These are phyloP conservation scores for Rhodamnia rubescens DNA, from an alignment of 345 rosid genomes.

Conservation along the genomic window DNA sequence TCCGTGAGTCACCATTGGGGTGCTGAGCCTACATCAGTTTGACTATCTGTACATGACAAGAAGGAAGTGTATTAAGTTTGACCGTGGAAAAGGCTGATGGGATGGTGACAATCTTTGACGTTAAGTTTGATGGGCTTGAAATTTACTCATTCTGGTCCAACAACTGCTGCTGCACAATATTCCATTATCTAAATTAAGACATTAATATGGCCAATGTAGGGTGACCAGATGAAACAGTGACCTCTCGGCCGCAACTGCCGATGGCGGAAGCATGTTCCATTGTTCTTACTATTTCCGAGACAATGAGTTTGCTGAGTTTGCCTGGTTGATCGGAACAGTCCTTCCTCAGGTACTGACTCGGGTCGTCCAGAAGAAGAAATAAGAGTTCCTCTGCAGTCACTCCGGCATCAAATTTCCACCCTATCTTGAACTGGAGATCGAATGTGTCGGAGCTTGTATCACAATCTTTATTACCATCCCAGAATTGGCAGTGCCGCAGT, in stretches of 20 bases:
- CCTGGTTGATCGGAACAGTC: neutral
- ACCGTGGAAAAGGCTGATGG: neutral
- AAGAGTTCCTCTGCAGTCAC: neutral
- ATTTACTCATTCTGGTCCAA: neutral
- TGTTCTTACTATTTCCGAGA: neutral
- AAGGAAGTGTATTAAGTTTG: neutral
- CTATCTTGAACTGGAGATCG: neutral
- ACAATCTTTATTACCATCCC: neutral
- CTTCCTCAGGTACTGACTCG: neutral
- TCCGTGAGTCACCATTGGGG: too few species aligned
- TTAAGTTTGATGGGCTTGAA: neutral
- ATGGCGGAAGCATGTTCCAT: neutral
- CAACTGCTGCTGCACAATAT: neutral
- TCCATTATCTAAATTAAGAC: neutral
- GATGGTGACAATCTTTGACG: neutral
- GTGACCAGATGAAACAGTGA: neutral
- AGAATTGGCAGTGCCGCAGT: neutral
- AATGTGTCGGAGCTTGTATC: neutral
- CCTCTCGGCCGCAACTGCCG: neutral
- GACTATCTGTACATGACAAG: neutral
- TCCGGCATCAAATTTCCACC: neutral
- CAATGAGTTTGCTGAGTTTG: neutral
- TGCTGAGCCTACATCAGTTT: neutral
- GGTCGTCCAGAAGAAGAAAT: neutral
- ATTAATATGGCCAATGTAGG: neutral